Conservation (phyloP, 768 basidiomycete species). For the Leccinum barrowsii region DNA sequence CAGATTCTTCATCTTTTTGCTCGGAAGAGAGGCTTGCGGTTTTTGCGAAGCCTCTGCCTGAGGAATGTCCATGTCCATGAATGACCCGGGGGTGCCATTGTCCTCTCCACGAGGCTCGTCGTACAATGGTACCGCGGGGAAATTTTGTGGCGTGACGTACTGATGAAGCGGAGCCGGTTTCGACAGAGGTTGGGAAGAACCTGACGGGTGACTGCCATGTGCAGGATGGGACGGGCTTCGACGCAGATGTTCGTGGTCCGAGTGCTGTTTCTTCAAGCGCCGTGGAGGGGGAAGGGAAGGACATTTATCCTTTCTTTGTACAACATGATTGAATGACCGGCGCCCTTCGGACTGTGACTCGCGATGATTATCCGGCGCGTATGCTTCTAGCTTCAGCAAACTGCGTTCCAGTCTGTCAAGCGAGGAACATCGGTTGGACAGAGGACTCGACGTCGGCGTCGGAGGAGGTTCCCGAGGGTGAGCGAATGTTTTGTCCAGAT, state of each 20-base stretch:
- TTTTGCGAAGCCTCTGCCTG: constrained; percentile 4
- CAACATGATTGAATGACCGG: background rate
- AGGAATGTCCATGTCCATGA: constrained; percentile 34
- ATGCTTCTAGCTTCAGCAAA: constrained; percentile 30
- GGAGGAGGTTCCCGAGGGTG: constrained; percentile 21
- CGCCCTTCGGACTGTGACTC: constrained; percentile 18
- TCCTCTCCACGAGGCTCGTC: constrained; percentile 1
- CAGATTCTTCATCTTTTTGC: constrained; percentile 18
- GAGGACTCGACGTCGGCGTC: constrained; percentile 10
- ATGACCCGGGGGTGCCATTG: constrained; percentile 16
- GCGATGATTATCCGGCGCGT: constrained; percentile 25
- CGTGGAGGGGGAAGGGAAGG: constrained; percentile 22
- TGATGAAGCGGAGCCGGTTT: background rate
- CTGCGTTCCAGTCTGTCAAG: constrained; percentile 34
- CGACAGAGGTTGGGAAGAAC: constrained; percentile 6
- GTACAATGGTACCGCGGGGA: background rate
- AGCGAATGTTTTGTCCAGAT: constrained; percentile 11
- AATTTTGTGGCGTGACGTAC: background rate
- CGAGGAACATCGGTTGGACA: constrained; percentile 26
- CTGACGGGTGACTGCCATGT: constrained; percentile 5
- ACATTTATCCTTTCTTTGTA: constrained; percentile 7
- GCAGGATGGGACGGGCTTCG: background rate
- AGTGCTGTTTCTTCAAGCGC: constrained; percentile 13
- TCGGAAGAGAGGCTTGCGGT: constrained; percentile 10
- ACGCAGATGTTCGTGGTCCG: constrained; percentile 1